These are phyloP conservation scores for Linderniella brevidens DNA, from an alignment of 257 asterid genomes.

Conservation along the genomic window DNA sequence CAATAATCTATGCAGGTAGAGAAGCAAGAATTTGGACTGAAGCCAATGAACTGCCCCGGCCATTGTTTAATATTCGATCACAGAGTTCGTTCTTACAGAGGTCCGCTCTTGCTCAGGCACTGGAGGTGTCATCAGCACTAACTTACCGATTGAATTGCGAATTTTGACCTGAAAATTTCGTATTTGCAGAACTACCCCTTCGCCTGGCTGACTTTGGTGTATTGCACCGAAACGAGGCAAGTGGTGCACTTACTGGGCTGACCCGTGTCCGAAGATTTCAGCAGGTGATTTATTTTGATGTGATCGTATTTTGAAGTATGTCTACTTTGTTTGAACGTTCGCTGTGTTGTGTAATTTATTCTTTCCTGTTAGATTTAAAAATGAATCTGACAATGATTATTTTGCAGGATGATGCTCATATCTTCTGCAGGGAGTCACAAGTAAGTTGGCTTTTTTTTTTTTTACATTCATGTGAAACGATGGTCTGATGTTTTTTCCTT, in stretches of 20 bases:
- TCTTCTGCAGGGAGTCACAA: conserved; percentile 96
- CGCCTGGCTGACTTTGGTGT: conserved; percentile 98
- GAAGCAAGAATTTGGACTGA: conserved; percentile 90
- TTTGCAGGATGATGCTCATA: conserved; percentile 96
- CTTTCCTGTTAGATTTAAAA: not conserved
- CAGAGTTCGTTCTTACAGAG: conserved; percentile 95
- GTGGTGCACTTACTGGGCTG: conserved; percentile 97
- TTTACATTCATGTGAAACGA: not conserved
- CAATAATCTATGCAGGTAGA: conserved; percentile 40
- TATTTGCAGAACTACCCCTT: conserved; percentile 73
- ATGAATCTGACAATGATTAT: conserved; percentile 13
- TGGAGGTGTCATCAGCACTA: not conserved
- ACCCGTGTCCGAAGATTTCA: conserved; percentile 97
- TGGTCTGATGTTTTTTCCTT: conserved; percentile 12
- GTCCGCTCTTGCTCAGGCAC: conserved; percentile 17
- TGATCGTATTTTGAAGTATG: not conserved
- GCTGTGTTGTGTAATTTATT: too few relatives aligned
- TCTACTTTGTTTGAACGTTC: too few relatives aligned
- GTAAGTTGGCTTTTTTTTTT: conserved; percentile 20
- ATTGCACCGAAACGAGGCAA: conserved; percentile 92
- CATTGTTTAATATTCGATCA: conserved; percentile 94
- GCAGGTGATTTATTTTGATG: conserved; percentile 40
- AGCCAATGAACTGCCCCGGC: conserved; percentile 99
- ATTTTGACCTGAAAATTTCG: too few relatives aligned
- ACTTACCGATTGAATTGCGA: not conserved